phyloP scores from a whole-genome alignment of 345 rosid species.

The Arabis hirsuta region DNA sequence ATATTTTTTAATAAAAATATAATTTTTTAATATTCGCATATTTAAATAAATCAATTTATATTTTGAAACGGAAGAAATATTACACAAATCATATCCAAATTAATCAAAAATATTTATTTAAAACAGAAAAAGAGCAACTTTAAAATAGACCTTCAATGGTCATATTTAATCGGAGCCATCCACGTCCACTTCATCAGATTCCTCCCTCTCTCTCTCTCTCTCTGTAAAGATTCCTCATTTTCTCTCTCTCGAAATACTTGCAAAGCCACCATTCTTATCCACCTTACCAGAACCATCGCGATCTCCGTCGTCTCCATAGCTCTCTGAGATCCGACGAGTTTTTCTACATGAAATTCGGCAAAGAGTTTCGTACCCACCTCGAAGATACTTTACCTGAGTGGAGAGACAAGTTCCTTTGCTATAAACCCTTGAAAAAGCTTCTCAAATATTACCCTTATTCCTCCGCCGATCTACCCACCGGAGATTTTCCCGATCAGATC shows the following conservation, averaged over 20 bases:
- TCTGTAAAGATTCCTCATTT: neutral
- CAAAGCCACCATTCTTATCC: conserved; percentile 17
- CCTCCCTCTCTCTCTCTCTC: conserved; percentile 18
- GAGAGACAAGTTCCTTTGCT: conserved; percentile 96
- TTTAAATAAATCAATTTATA: too few relatives aligned
- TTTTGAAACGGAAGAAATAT: too few relatives aligned
- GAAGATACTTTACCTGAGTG: conserved; percentile 92
- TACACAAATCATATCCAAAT: too few relatives aligned
- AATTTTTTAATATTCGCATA: too few relatives aligned
- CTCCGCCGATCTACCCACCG: conserved; percentile 19
- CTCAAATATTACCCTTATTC: conserved; percentile 62
- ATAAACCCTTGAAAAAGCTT: conserved; percentile 87
- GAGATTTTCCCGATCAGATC: conserved; percentile 21
- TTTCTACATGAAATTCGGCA: conserved; percentile 78
- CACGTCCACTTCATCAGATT: conserved; percentile 43
- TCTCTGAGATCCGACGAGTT: conserved; percentile 11
- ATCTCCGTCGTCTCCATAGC: neutral
- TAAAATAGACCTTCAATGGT: too few relatives aligned
- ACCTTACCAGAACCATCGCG: neutral
- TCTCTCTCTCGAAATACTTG: neutral
- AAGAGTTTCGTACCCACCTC: conserved; percentile 85
- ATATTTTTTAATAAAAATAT: too few relatives aligned
- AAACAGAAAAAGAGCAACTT: too few relatives aligned
- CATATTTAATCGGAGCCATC: too few relatives aligned
- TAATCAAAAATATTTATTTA: too few relatives aligned